Conservation (phyloP, 805 yeast species). For the Yarrowia keelungensis region DNA sequence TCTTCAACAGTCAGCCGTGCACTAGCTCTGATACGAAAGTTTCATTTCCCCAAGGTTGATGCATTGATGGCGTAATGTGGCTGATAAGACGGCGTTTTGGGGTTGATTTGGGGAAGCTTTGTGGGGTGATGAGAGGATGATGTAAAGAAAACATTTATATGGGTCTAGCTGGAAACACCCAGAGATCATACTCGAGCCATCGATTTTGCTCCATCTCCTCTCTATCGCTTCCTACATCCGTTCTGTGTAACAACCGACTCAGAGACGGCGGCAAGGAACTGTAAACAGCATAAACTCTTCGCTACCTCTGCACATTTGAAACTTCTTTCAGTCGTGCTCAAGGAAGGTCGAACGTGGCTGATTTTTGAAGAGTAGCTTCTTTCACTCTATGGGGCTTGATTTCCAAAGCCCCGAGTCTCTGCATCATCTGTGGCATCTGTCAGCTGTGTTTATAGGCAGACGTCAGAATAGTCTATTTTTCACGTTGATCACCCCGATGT, state of each 20-base stretch:
- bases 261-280: conserved; percentile 2
- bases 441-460: background rate
- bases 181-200: background rate
- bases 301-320: background rate
- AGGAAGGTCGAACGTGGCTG: background rate
- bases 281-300: background rate
- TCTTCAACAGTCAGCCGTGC: conserved; percentile 5
- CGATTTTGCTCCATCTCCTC: too few relatives aligned
- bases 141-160: background rate
- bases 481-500: background rate
- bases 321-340: background rate
- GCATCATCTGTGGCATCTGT: background rate
- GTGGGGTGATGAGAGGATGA: background rate
- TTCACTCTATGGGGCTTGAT: background rate
- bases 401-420: background rate
- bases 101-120: background rate
- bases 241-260: conserved; percentile 2
- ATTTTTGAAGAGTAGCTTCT: background rate
- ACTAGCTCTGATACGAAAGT: conserved; percentile 12
- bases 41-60: conserved; percentile 31
- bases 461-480: background rate
- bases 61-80: conserved; percentile 36
- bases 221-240: background rate
- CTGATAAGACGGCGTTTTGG: conserved; percentile 16
- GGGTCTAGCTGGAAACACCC: background rate